These are phyloP conservation scores for Boletus barrowsii DNA, from an alignment of 768 basidiomycete genomes.

Conservation along the genomic window DNA sequence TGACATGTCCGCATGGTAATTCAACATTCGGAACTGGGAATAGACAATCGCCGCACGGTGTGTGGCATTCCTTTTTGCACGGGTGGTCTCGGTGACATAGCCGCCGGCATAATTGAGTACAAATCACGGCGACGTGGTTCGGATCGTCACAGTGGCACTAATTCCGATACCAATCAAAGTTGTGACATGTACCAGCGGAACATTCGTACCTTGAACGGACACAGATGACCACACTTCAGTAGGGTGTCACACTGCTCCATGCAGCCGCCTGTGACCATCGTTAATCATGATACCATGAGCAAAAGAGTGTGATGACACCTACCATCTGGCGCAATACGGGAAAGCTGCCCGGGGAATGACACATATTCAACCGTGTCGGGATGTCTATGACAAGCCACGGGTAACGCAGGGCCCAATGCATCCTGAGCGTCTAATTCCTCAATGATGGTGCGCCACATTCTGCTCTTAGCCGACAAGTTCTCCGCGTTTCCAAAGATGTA, in stretches of 20 bases:
- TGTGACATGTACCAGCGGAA: not conserved
- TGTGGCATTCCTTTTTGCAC: constrained; percentile 50
- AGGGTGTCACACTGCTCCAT: constrained; percentile 50
- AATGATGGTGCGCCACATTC: constrained; percentile 58
- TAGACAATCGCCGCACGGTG: constrained; percentile 50
- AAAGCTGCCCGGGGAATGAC: constrained; percentile 50
- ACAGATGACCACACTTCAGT: constrained; percentile 61
- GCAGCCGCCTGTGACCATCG: constrained; percentile 52
- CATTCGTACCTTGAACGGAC: constrained; percentile 52
- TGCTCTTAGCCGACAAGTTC: constrained; percentile 46
- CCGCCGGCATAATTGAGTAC: constrained; percentile 46
- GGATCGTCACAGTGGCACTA: constrained; percentile 65
- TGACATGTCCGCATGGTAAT: constrained; percentile 59
- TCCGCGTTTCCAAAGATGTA: constrained; percentile 69
- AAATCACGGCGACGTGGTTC: constrained; percentile 46
- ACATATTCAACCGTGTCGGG: constrained; percentile 40
- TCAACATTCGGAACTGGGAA: constrained; percentile 44
- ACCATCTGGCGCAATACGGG: constrained; percentile 56
- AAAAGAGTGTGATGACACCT: not conserved
- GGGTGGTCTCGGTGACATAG: constrained; percentile 59
- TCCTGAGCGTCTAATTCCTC: constrained; percentile 51
- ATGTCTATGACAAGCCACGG: constrained; percentile 57
- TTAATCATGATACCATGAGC: not conserved
- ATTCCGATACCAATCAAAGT: not conserved
- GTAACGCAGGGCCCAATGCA: constrained; percentile 50